These are phyloP conservation scores for Kwoniella botswanensis DNA, from an alignment of 768 basidiomycete species.

Conservation along the genomic window DNA sequence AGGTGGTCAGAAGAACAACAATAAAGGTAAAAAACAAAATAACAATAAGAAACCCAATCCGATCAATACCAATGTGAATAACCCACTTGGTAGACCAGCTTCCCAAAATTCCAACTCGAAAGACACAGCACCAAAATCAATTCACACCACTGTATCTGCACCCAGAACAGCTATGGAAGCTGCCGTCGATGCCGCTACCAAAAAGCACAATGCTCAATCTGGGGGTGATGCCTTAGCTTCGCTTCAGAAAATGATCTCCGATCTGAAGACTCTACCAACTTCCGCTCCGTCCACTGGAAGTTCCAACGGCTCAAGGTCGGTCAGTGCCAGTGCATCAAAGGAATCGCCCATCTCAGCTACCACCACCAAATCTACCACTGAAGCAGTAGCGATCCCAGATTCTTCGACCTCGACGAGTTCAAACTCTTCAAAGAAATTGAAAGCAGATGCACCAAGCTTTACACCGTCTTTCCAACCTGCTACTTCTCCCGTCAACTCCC, in stretches of 20 bases:
- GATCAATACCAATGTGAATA: constrained; percentile 30
- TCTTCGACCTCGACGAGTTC: constrained; percentile 11
- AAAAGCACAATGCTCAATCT: constrained; percentile 29
- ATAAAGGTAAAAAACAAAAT: constrained; percentile 19
- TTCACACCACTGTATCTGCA: constrained; percentile 31
- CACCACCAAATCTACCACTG: constrained; percentile 3
- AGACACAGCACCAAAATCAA: constrained; percentile 22
- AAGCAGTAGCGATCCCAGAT: constrained; percentile 29
- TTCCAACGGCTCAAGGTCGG: constrained; percentile 33
- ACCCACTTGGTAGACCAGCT: constrained; percentile 9
- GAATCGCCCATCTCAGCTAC: constrained; percentile 16
- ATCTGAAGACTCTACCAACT: constrained; percentile 81
- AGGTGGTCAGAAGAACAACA: background rate
- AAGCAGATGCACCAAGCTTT: constrained; percentile 53
- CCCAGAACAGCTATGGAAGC: constrained; percentile 46
- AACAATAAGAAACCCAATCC: constrained; percentile 30
- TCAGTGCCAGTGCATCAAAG: constrained; percentile 26
- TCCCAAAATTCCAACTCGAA: constrained; percentile 24
- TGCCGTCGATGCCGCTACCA: constrained; percentile 39
- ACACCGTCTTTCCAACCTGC: constrained; percentile 45
- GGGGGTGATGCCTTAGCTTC: constrained; percentile 46
- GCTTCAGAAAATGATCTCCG: constrained; percentile 90
- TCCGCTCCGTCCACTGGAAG: constrained; percentile 58
- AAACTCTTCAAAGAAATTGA: constrained; percentile 40
- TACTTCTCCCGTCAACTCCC: constrained; percentile 34